Conservation (phyloP, 176 grass and related monocot genomes). For the Lolium rigidum region DNA sequence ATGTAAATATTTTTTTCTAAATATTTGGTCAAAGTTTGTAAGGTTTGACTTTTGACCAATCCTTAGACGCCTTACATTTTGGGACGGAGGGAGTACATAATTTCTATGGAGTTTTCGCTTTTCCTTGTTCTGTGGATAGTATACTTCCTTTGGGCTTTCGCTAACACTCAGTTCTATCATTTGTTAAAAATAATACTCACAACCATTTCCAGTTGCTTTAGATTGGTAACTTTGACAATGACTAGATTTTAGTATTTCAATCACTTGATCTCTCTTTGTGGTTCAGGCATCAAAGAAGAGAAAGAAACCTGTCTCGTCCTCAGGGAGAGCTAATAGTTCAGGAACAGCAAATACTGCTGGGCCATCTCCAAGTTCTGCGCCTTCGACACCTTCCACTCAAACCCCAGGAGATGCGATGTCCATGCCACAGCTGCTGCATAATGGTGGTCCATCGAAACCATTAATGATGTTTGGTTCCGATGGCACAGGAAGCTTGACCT, state of each 20-base stretch:
- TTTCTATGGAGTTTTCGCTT: not conserved
- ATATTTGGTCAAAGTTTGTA: no score
- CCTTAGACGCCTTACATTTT: no score
- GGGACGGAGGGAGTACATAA: no score
- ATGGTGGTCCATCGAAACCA: constrained; percentile 75
- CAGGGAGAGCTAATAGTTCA: constrained; percentile 84
- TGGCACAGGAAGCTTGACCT: constrained; percentile 83
- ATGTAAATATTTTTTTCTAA: no score
- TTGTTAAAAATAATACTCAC: constrained; percentile 1
- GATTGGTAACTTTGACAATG: constrained; percentile 7
- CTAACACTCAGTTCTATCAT: not conserved
- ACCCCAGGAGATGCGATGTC: constrained; percentile 93
- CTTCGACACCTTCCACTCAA: constrained; percentile 95
- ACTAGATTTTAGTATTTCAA: constrained; percentile 28
- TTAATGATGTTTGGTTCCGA: constrained; percentile 79
- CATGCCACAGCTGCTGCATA: constrained; percentile 80
- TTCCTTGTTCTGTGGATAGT: constrained; percentile 13
- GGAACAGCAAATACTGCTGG: constrained; percentile 96
- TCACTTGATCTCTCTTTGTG: constrained; percentile 37
- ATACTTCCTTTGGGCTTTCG: constrained; percentile 39
- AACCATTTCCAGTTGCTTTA: constrained; percentile 24
- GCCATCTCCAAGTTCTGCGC: constrained; percentile 95
- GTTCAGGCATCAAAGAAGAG: constrained; percentile 67
- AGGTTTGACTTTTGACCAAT: no score
- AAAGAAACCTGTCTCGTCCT: constrained; percentile 80